phyloP scores from a whole-genome alignment of 192 early-diverging fungal genomes.

The Podochytrium sp. region DNA sequence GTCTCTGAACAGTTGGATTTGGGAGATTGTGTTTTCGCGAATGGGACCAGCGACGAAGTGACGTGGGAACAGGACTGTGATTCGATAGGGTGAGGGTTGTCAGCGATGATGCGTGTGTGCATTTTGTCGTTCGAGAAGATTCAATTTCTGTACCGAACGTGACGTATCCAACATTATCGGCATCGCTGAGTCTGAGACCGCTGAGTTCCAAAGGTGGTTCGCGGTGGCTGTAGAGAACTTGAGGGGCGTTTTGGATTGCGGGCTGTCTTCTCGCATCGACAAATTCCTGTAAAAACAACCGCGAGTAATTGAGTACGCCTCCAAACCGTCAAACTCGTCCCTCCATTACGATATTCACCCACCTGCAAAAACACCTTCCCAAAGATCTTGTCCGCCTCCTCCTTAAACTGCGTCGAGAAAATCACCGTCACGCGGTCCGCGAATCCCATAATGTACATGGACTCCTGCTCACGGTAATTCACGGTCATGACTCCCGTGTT shows the following conservation, averaged over 20 bases:
- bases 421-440: slow-evolving; percentile 96
- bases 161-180: slow-evolving; percentile 89
- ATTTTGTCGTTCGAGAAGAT: background rate
- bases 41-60: slow-evolving; percentile 76
- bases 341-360: slow-evolving; percentile 19
- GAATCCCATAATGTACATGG: slow-evolving; percentile 88
- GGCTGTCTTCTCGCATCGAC: slow-evolving; percentile 95
- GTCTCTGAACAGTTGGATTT: slow-evolving; percentile 96
- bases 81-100: background rate
- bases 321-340: background rate
- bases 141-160: slow-evolving; percentile 79
- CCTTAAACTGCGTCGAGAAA: slow-evolving; percentile 95
- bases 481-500: slow-evolving; percentile 85
- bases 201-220: slow-evolving; percentile 96
- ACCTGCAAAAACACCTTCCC: slow-evolving; percentile 97
- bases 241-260: slow-evolving; percentile 91
- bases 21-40: slow-evolving; percentile 89
- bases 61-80: slow-evolving; percentile 88
- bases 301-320: background rate
- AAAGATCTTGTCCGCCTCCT: slow-evolving; percentile 94
- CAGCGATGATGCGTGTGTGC: background rate
- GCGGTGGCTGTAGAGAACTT: slow-evolving; percentile 88
- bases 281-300: slow-evolving; percentile 74
- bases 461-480: slow-evolving; percentile 92
- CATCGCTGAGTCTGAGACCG: slow-evolving; percentile 70